Evolutionary conservation across 2,329 filamentous ascomycete species (phyloP).

Genomic region (Aspergillus melleus): DNA sequence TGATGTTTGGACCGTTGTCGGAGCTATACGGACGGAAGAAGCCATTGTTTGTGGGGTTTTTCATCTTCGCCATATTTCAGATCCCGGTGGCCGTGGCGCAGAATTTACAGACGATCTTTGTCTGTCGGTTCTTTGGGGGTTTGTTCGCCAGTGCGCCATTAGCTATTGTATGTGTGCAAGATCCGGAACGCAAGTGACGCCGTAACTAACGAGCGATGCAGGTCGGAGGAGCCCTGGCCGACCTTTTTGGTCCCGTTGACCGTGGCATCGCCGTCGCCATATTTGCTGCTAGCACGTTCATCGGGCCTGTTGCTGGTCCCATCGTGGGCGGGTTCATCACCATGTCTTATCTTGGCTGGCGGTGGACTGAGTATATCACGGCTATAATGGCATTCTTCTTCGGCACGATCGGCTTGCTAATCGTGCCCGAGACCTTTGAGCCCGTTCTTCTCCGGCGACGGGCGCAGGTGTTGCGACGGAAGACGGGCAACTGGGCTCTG

Average conservation of each 20-base stretch:
- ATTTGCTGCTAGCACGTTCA: slow-evolving; percentile 50
- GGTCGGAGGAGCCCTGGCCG: not conserved
- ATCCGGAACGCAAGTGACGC: not conserved
- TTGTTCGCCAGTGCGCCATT: slow-evolving; percentile 52
- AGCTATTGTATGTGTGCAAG: slow-evolving; percentile 35
- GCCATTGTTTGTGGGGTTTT: slow-evolving; percentile 50
- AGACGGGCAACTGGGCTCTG: slow-evolving; percentile 50
- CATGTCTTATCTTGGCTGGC: slow-evolving; percentile 54
- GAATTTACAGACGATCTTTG: slow-evolving; percentile 53
- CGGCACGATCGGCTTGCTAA: slow-evolving; percentile 43
- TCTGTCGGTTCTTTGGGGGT: slow-evolving; percentile 56
- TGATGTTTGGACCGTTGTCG: slow-evolving; percentile 33
- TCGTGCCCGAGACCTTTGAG: slow-evolving; percentile 54
- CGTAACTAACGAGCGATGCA: not conserved
- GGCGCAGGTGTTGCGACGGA: slow-evolving; percentile 49
- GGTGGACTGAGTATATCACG: slow-evolving; percentile 60
- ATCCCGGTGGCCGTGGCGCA: slow-evolving; percentile 54
- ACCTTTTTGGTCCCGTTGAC: slow-evolving; percentile 41
- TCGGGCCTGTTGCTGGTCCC: slow-evolving; percentile 51
- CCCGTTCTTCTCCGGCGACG: slow-evolving; percentile 50
- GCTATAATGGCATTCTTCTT: slow-evolving; percentile 50
- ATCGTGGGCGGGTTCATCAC: slow-evolving; percentile 55
- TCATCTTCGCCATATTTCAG: slow-evolving; percentile 53
- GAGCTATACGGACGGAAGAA: slow-evolving; percentile 51
- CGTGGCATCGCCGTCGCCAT: slow-evolving; percentile 48